A percentile compares a stretch with the other conserved stretches of the same genome.
phyloP scores from a whole-genome alignment of 768 basidiomycete species.

The Agaricus subrufescens region DNA sequence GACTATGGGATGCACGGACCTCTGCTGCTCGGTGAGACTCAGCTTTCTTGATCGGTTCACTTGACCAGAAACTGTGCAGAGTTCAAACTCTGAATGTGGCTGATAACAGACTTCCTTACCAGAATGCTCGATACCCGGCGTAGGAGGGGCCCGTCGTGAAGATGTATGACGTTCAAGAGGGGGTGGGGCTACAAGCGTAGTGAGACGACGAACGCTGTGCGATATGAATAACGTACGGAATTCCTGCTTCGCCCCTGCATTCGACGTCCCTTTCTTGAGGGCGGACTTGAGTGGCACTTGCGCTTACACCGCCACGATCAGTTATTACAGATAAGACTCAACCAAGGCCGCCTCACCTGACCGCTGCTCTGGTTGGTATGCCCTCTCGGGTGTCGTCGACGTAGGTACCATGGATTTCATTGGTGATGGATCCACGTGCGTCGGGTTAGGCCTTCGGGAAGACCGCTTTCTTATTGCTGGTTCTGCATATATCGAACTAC shows the following conservation, averaged over 20 bases:
- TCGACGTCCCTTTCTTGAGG: constrained; percentile 1
- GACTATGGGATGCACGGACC: neutral
- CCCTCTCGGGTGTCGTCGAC: neutral
- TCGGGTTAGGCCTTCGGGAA: neutral
- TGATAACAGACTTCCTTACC: neutral
- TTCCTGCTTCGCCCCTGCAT: constrained; percentile 4
- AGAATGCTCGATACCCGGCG: constrained; percentile 6
- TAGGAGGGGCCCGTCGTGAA: neutral
- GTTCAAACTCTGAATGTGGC: neutral
- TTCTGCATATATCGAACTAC: too few species aligned
- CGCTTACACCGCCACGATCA: neutral
- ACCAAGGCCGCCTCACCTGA: neutral
- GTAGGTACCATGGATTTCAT: neutral
- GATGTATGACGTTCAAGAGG: constrained; percentile 6
- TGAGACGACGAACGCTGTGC: neutral
- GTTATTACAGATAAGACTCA: too few species aligned
- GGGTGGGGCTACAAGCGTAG: neutral
- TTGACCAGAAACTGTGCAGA: neutral
- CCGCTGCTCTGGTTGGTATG: constrained; percentile 1
- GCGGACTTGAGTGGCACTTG: constrained; percentile 10
- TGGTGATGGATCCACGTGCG: neutral
- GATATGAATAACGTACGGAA: constrained; percentile 1
- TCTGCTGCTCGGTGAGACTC: constrained; percentile 9
- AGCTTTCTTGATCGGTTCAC: constrained; percentile 3
- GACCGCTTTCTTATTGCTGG: too few species aligned